These are phyloP conservation scores for Phytophthora cactorum DNA, from an alignment of 352 stramenopile genomes.

Conservation along the genomic window DNA sequence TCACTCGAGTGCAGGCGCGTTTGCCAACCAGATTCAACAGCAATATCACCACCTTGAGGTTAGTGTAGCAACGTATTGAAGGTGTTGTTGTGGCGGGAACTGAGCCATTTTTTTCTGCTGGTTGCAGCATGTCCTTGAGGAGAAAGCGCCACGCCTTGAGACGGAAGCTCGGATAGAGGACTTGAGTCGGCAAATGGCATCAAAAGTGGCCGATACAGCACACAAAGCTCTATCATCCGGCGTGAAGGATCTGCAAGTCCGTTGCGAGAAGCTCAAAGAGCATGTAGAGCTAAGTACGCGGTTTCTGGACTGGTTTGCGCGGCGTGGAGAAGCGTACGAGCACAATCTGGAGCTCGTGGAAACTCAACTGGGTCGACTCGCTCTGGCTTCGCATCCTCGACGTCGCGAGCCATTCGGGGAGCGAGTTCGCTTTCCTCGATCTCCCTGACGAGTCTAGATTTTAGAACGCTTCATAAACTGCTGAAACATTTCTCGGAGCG, in stretches of 20 bases:
- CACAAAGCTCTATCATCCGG: slow-evolving; percentile 23
- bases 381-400: slow-evolving; percentile 41
- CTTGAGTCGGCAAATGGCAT: slow-evolving; percentile 29
- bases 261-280: slow-evolving; percentile 41
- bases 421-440: slow-evolving; percentile 51
- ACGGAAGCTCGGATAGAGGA: slow-evolving; percentile 15
- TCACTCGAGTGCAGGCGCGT: slow-evolving; percentile 28
- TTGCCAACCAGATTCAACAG: slow-evolving; percentile 35
- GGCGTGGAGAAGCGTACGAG: slow-evolving; percentile 73
- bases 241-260: slow-evolving; percentile 17
- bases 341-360: slow-evolving; percentile 77
- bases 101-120: background rate
- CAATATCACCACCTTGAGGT: slow-evolving; percentile 42
- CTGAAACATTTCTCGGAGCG: slow-evolving; percentile 33
- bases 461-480: slow-evolving; percentile 31
- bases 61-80: background rate
- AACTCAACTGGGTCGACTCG: slow-evolving; percentile 59
- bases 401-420: slow-evolving; percentile 53
- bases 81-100: background rate
- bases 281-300: slow-evolving; percentile 62
- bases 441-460: slow-evolving; percentile 15
- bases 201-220: slow-evolving; percentile 19
- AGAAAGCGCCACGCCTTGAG: slow-evolving; percentile 31
- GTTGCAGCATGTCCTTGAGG: slow-evolving; percentile 22
- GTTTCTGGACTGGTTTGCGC: slow-evolving; percentile 81